Evolutionary conservation across 345 rosid species (phyloP), one percentile per base, ranked within the genome.

Genomic region (Gynandropsis gynandra): DNA sequence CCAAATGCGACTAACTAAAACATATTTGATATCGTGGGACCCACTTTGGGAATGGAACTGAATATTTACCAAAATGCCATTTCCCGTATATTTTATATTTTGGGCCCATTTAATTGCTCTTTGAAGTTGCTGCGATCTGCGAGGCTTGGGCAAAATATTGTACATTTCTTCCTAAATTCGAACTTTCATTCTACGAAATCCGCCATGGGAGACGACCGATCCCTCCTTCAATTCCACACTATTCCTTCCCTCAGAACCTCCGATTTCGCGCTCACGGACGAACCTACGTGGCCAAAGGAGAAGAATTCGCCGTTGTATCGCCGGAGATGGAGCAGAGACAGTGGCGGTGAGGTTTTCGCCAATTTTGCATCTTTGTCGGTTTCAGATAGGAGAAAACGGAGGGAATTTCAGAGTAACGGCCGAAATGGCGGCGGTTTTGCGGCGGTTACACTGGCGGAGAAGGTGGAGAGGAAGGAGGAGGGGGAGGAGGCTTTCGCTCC

Each of bases 401-500:
- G 4, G 37, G 63, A 45, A 44, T 50, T 45, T 17, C 33, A 33
- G 40, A 27, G 29, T 17, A 53, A 36, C 4, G 31, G 52, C n/a
- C 52, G 58, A 11, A 55, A 55, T 54, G 50, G 41, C 50, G 64
- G 48, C n/a, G 14, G 59, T 9, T 87, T 87, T 55, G 85, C 89
- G 1, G 72, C 80, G 19, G 68, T 83, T 20, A 72, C 96, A 19
- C 46, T 79, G 71, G 75, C 72, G 18, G 81, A 75, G 42, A 75
- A 69, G 67, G 63, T 51, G 55, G 13, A 24, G 29, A 37, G 15
- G 41, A 37, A 39, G 61, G 47, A 74, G 15, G 47, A 56, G 60
- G 68, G 56, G 17, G 68, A 62, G 16, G 59, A 50, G 15, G 87
- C 69, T 6, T 73, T 72, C 72, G 81, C 76, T 12, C 96, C 96